Evolutionary conservation across 331 rosid genomes (phyloP).

Genomic region (Pyrus hybrid): DNA sequence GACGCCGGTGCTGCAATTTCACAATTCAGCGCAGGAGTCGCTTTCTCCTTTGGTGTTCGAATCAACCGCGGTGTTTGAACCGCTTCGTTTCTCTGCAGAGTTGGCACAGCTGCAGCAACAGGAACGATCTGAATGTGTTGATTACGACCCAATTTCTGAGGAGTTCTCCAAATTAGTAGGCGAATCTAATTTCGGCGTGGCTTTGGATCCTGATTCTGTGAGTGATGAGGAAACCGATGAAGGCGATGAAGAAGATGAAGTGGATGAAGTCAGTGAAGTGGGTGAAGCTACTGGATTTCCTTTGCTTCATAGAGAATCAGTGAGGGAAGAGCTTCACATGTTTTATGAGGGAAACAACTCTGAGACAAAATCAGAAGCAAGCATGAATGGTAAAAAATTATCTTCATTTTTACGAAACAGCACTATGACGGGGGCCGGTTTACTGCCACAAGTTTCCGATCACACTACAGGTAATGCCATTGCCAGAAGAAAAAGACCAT

Average conservation of each 20-base stretch:
- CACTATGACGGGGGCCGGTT: constrained; percentile 24
- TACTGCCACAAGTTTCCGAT: constrained; percentile 24
- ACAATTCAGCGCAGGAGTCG: constrained; percentile 33
- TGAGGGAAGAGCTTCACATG: constrained; percentile 70
- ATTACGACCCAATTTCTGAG: constrained; percentile 34
- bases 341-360: constrained; percentile 50
- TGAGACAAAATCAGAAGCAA: constrained; percentile 17
- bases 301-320: constrained; percentile 38
- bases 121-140: neutral
- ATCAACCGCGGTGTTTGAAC: constrained; percentile 34
- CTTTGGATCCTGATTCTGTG: constrained; percentile 15
- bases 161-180: constrained; percentile 31
- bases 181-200: constrained; percentile 14
- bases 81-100: constrained; percentile 37
- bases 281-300: constrained; percentile 22
- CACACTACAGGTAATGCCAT: constrained; percentile 44
- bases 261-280: constrained; percentile 21
- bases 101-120: constrained; percentile 35
- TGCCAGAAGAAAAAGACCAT: neutral
- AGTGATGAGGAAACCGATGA: constrained; percentile 26
- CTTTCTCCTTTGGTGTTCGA: constrained; percentile 31
- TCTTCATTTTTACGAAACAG: constrained; percentile 28
- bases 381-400: constrained; percentile 27
- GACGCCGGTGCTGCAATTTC: constrained; percentile 36
- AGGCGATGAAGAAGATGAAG: constrained; percentile 24